These are phyloP conservation scores for Elsinoe fawcettii DNA, from an alignment of 2,329 filamentous ascomycete genomes.

Conservation along the genomic window DNA sequence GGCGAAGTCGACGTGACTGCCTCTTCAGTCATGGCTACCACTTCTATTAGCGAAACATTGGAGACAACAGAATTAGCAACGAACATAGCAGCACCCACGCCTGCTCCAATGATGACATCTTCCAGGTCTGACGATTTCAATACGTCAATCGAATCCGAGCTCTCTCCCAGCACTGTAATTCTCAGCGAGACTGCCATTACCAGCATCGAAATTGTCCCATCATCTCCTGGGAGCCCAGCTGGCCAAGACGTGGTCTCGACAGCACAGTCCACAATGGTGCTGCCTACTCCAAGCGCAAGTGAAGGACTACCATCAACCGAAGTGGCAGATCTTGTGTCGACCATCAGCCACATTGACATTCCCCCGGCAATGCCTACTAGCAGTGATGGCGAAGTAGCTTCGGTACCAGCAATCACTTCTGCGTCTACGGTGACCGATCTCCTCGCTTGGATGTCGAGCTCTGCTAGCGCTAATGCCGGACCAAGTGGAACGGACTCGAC, in stretches of 20 bases:
- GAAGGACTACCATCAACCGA: too few relatives aligned
- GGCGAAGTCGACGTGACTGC: background rate
- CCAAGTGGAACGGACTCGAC: background rate
- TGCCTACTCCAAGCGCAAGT: too few relatives aligned
- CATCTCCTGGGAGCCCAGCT: too few relatives aligned
- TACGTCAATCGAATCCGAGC: background rate
- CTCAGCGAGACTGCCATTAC: too few relatives aligned
- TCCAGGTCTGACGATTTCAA: background rate
- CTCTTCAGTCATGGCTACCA: background rate
- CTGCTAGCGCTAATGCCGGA: background rate
- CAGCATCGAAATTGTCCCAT: too few relatives aligned
- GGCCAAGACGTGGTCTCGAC: too few relatives aligned
- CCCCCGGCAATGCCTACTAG: background rate
- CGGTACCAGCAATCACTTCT: background rate
- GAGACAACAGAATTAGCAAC: background rate
- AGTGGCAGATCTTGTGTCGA: too few relatives aligned
- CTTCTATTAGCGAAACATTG: background rate
- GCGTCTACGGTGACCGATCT: background rate
- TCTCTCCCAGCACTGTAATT: background rate
- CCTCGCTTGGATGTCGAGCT: constrained; percentile 9
- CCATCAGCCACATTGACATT: background rate
- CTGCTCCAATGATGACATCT: background rate
- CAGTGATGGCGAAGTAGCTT: background rate
- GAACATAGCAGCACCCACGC: background rate
- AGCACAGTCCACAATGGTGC: too few relatives aligned